These are phyloP conservation scores for Russula earlei DNA, from an alignment of 768 basidiomycete species.

Conservation along the genomic window DNA sequence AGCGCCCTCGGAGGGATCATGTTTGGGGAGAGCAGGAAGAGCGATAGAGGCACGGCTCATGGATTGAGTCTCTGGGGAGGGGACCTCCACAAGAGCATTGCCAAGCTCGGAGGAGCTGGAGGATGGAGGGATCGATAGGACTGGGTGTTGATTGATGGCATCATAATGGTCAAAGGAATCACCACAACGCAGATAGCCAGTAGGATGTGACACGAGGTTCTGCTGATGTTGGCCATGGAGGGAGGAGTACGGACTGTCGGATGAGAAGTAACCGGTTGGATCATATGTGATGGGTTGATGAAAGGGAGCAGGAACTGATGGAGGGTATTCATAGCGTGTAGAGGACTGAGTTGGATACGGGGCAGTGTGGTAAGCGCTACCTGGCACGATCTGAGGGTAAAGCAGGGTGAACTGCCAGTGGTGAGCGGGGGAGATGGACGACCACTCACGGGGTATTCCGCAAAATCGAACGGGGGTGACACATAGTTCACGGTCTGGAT, in stretches of 20 bases:
- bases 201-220: neutral
- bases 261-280: neutral
- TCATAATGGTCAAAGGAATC: neutral
- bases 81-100: constrained; percentile 11
- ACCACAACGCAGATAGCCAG: neutral
- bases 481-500: constrained; percentile 3
- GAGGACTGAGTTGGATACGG: neutral
- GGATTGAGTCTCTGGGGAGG: neutral
- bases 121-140: neutral
- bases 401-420: neutral
- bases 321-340: constrained; percentile 1
- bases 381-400: neutral
- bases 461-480: constrained; percentile 11
- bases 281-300: constrained; percentile 1
- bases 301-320: neutral
- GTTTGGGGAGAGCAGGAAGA: constrained; percentile 6
- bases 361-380: neutral
- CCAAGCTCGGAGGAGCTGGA: constrained; percentile 16
- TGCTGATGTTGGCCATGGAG: constrained; percentile 3
- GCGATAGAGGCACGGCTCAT: neutral
- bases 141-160: neutral
- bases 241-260: neutral
- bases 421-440: neutral
- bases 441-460: constrained; percentile 12
- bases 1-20: neutral